Percentiles rank a stretch among this genome's conserved stretches.
These are phyloP conservation scores for Waltiozyma solani DNA, from an alignment of 1,139 yeast genomes.

Conservation along the genomic window DNA sequence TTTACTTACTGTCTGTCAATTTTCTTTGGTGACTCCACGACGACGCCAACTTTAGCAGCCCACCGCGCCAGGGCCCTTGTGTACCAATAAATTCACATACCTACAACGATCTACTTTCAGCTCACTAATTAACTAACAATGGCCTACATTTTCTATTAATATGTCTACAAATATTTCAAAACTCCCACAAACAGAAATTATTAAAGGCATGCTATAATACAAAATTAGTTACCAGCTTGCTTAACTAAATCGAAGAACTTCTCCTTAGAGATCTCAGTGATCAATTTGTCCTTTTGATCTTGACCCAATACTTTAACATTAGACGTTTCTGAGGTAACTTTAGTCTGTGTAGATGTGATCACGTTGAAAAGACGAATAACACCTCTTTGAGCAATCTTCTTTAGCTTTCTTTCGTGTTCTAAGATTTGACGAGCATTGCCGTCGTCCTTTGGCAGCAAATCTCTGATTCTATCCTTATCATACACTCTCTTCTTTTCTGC, in stretches of 20 bases:
- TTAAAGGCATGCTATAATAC: too few relatives aligned
- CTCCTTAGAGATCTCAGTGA: slow-evolving; percentile 80
- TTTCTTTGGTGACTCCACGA: too few relatives aligned
- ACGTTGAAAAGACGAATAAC: slow-evolving; percentile 90
- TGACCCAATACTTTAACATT: slow-evolving; percentile 20
- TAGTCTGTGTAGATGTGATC: slow-evolving; percentile 71
- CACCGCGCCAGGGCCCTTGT: too few relatives aligned
- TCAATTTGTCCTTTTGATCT: slow-evolving; percentile 45
- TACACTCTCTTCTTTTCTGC: slow-evolving; percentile 62
- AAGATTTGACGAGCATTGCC: slow-evolving; percentile 43
- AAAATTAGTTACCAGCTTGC: slow-evolving; percentile 49
- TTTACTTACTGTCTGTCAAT: too few relatives aligned
- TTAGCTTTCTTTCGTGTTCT: slow-evolving; percentile 62
- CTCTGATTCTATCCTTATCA: slow-evolving; percentile 58
- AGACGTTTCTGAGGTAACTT: slow-evolving; percentile 32
- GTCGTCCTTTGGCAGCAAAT: slow-evolving; percentile 49
- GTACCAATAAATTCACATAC: too few relatives aligned
- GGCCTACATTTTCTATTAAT: too few relatives aligned
- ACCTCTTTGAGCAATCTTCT: slow-evolving; percentile 88
- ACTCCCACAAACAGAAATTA: too few relatives aligned
- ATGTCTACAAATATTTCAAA: too few relatives aligned
- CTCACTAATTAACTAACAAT: too few relatives aligned
- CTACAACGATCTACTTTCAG: too few relatives aligned
- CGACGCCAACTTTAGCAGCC: too few relatives aligned
- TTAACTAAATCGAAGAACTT: slow-evolving; percentile 83